Evolutionary conservation across 1,284 basidiomycete species (phyloP).

Genomic region (Mrakiaceae sp.): DNA sequence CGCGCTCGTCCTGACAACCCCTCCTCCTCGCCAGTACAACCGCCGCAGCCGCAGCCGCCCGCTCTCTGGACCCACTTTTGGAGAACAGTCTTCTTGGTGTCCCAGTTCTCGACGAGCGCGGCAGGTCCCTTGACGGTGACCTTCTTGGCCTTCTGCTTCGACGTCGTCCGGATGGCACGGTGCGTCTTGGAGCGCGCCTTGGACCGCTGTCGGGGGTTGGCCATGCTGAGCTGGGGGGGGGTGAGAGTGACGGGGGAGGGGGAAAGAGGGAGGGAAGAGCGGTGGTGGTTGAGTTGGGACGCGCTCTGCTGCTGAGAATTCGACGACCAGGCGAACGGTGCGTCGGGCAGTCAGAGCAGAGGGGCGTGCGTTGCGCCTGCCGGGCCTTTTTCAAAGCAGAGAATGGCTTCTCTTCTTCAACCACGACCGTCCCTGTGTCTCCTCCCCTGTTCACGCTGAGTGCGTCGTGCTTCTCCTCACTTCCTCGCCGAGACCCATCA

Average conservation of each 20-base stretch:
- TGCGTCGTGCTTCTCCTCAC: not conserved
- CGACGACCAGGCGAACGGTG: not conserved
- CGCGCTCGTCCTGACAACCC: too few relatives aligned
- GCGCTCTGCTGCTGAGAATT: not conserved
- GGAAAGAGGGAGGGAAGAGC: not conserved
- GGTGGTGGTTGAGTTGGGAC: not conserved
- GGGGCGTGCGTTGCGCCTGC: too few relatives aligned
- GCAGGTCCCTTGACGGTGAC: slow-evolving; percentile 48
- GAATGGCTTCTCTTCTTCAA: not conserved
- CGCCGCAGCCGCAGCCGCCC: too few relatives aligned
- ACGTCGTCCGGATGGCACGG: slow-evolving; percentile 56
- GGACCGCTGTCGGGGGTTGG: slow-evolving; percentile 57
- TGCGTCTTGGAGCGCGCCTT: slow-evolving; percentile 63
- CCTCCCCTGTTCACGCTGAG: not conserved
- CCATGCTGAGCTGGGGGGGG: slow-evolving; percentile 45
- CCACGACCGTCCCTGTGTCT: not conserved
- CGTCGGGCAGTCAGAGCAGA: too few relatives aligned
- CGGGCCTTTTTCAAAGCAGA: not conserved
- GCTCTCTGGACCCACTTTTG: slow-evolving; percentile 62
- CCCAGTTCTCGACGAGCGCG: slow-evolving; percentile 74
- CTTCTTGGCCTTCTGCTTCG: slow-evolving; percentile 65
- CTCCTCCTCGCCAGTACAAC: too few relatives aligned
- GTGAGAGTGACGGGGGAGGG: not conserved
- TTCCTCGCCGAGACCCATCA: not conserved
- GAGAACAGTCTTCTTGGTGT: slow-evolving; percentile 72